phyloP scores from a whole-genome alignment of 148 eudicot species.

The Gaultheria prostrata region DNA sequence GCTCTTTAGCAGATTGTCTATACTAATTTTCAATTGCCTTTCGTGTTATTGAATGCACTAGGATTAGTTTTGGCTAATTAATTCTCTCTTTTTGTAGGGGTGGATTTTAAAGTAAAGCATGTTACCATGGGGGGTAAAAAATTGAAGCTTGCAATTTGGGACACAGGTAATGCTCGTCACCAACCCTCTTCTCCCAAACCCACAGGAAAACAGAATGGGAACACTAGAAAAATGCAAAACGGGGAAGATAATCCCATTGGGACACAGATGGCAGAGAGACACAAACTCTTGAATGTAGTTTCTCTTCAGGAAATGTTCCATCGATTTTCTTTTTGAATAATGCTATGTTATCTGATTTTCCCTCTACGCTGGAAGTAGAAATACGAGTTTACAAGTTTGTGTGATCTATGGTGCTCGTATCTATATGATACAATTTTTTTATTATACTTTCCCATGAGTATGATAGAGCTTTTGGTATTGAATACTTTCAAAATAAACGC shows the following conservation, averaged over 20 bases:
- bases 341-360: not conserved
- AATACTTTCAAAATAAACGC: not conserved
- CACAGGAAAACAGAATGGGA: not conserved
- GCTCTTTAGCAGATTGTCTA: not conserved
- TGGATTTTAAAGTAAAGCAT: constrained; percentile 81
- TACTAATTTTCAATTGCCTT: not conserved
- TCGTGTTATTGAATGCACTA: not conserved
- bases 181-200: not conserved
- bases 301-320: not conserved
- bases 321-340: not conserved
- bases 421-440: not conserved
- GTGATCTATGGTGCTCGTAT: not conserved
- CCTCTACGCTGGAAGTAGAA: not conserved
- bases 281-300: not conserved
- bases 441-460: not conserved
- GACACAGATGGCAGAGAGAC: not conserved
- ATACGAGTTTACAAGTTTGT: not conserved
- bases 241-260: not conserved
- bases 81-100: constrained; percentile 33
- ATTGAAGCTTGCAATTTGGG: constrained; percentile 91
- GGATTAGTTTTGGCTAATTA: not conserved
- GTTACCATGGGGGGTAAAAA: constrained; percentile 67
- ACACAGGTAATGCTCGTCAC: constrained; percentile 55
- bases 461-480: not conserved
- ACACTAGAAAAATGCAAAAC: not conserved